Evolutionary conservation across 768 basidiomycete genomes (phyloP), one percentile per base, ranked within the genome.

Genomic region (Russula sp.): DNA sequence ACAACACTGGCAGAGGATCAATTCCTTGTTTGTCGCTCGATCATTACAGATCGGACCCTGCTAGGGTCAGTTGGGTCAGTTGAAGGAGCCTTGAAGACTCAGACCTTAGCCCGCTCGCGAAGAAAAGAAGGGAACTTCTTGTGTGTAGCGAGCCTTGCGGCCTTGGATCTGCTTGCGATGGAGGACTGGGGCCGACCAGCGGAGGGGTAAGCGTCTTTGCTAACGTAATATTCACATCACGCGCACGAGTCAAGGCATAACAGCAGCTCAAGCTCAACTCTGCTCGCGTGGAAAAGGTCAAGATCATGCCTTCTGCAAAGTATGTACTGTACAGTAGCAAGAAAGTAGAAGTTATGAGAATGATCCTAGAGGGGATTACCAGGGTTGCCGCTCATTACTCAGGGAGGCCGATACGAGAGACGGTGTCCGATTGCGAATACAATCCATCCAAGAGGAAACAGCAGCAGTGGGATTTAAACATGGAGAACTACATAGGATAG

Each of bases 71-170:
- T 82, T 81, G 81, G 76, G 80, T 74, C 83, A 68, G 79, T 82
- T 81, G 59, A 78, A 78, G 79, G 79, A 81, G 82, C 82, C 75
- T 81, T 61, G 69, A 82, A 83, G 80, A 73, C 85, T 87, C 86
- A 85, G 85, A 87, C 86, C 85, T 88, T 88, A 78, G 81, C 86
- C 87, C 84, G 85, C 84, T 87, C 83, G 83, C 78, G 73, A 85
- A 65, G n/a, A 58, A 62, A 64, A 69, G 74, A 60, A 63, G 38
- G 36, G 39, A 59, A 45, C 5, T 3, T 20, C 61, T 67, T 77
- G 80, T 83, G 67, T 69, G 84, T 74, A 65, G 75, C 83, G 83
- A 86, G 84, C 83, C 74, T 84, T 79, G 84, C 82, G 78, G 84
- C 82, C 78, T 88, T 86, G 69, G 76, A 72, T 68, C 79, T 80